Evolutionary conservation across 257 asterid genomes (phyloP).

Genomic region (Nicotiana attenuata): DNA sequence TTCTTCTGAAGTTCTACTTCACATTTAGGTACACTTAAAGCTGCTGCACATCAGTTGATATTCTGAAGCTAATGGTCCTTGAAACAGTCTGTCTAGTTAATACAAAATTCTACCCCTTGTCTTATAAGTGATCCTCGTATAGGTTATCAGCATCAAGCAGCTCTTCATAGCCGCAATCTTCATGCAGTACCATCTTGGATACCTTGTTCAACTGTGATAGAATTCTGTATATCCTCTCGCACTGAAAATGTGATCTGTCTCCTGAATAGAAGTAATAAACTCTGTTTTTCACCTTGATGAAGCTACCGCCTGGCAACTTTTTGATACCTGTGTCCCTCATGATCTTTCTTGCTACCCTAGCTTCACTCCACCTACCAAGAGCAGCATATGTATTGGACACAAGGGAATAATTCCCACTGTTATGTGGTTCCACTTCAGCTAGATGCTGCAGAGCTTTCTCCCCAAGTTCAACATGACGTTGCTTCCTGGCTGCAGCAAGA

Average conservation of each 20-base stretch:
- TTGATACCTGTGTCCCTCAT: slow-evolving; percentile 12
- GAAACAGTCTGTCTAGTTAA: neutral
- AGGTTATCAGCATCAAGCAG: neutral
- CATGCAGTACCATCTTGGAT: neutral
- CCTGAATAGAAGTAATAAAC: slow-evolving; percentile 13
- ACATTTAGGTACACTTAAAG: neutral
- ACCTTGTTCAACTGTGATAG: neutral
- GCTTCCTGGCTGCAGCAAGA: slow-evolving; percentile 20
- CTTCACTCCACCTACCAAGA: slow-evolving; percentile 19
- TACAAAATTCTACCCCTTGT: neutral
- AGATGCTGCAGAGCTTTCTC: slow-evolving; percentile 13
- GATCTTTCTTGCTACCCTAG: slow-evolving; percentile 8
- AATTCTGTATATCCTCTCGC: slow-evolving; percentile 3
- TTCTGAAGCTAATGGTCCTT: neutral
- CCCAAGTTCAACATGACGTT: slow-evolving; percentile 14
- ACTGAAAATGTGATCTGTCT: slow-evolving; percentile 12
- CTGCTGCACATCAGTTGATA: neutral
- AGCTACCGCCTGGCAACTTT: slow-evolving; percentile 17
- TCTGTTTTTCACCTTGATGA: slow-evolving; percentile 10
- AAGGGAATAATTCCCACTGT: slow-evolving; percentile 22
- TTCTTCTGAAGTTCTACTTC: neutral
- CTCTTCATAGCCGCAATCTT: neutral
- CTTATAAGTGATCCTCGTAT: neutral
- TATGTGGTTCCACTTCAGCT: slow-evolving; percentile 9
- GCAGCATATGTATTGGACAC: slow-evolving; percentile 11